phyloP scores from a whole-genome alignment of 768 basidiomycete genomes.

The Boletus edulis region DNA sequence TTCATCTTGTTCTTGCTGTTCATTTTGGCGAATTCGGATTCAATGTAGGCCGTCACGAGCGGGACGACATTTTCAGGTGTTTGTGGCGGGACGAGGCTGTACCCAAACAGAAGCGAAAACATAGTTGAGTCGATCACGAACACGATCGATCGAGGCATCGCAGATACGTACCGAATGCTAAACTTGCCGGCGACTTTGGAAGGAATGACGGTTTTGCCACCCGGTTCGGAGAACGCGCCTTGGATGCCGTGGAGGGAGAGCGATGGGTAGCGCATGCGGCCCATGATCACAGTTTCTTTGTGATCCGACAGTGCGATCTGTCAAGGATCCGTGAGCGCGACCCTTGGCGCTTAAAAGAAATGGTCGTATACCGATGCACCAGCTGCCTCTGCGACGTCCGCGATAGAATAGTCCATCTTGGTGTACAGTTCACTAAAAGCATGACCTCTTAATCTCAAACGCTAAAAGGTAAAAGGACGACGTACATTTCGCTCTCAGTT shows the following conservation, averaged over 20 bases:
- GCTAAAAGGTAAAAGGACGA: constrained; percentile 1
- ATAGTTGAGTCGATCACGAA: not conserved
- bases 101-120: not conserved
- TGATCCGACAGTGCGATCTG: constrained; percentile 69
- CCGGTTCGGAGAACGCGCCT: constrained; percentile 84
- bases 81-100: constrained; percentile 81
- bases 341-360: not conserved
- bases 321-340: not conserved
- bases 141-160: not conserved
- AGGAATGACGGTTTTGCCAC: constrained; percentile 89
- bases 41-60: constrained; percentile 66
- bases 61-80: constrained; percentile 72
- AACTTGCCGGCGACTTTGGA: constrained; percentile 89
- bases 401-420: constrained; percentile 65
- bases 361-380: constrained; percentile 48
- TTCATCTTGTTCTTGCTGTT: constrained; percentile 79
- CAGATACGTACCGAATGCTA: constrained; percentile 73
- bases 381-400: constrained; percentile 72
- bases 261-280: constrained; percentile 86
- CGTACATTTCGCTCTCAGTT: constrained; percentile 68
- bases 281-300: constrained; percentile 83
- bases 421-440: constrained; percentile 61
- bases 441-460: not conserved
- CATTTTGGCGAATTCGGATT: constrained; percentile 81
- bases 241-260: constrained; percentile 95